These are phyloP conservation scores for Babesia divergens DNA, from an alignment of 169 alveolate genomes.

Conservation along the genomic window DNA sequence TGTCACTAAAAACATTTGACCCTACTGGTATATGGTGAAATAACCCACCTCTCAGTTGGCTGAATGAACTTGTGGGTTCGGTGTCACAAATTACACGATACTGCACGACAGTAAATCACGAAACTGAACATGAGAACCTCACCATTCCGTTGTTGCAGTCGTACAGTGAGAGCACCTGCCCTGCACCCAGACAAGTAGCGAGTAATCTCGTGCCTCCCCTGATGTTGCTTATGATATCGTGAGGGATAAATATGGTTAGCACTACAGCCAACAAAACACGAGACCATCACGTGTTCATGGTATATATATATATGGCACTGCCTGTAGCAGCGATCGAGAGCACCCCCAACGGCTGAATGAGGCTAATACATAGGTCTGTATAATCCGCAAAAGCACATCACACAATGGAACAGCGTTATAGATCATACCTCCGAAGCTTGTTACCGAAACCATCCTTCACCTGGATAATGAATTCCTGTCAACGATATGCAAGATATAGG, in stretches of 20 bases:
- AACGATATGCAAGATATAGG: not conserved
- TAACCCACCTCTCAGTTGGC: constrained; percentile 37
- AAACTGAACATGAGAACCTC: not conserved
- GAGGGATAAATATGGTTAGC: no score
- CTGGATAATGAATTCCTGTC: constrained; percentile 41
- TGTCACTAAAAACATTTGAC: constrained; percentile 18
- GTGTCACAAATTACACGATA: constrained; percentile 34
- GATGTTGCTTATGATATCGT: no score
- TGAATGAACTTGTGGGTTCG: constrained; percentile 4
- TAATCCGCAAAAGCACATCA: not conserved
- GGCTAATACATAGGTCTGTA: not conserved
- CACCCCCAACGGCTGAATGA: no score
- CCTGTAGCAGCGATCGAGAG: not conserved
- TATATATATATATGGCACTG: not conserved
- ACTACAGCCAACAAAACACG: no score
- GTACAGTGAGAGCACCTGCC: constrained; percentile 11
- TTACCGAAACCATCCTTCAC: constrained; percentile 32
- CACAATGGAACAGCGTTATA: not conserved
- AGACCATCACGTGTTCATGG: not conserved
- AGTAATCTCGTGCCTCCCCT: constrained; percentile 28
- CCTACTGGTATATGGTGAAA: not conserved
- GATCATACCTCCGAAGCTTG: constrained; percentile 13
- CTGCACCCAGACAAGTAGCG: constrained; percentile 29
- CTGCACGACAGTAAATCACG: not conserved
- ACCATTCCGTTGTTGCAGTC: constrained; percentile 53